Evolutionary conservation across 495 filamentous ascomycete species (phyloP).

Genomic region (Halenospora varia): DNA sequence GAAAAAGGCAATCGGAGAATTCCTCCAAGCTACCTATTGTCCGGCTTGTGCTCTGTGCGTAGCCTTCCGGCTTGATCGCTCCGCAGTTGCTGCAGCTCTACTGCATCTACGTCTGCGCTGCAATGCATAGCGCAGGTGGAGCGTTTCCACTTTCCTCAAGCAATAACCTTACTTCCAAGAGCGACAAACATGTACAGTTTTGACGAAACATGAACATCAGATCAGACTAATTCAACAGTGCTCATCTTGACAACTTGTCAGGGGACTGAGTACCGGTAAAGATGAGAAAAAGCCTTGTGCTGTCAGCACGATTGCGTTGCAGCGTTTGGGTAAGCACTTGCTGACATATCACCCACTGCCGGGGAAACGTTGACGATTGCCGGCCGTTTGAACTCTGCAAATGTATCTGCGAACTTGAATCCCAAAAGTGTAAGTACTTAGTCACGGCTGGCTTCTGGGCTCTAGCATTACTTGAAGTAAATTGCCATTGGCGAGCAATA

Average conservation of each 20-base stretch:
- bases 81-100: conserved; percentile 6
- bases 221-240: not conserved
- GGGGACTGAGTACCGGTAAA: too few relatives aligned
- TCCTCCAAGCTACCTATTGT: conserved; percentile 9
- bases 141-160: conserved; percentile 1
- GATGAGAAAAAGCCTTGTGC: not conserved
- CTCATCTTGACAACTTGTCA: not conserved
- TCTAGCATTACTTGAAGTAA: not conserved
- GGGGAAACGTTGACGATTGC: not conserved
- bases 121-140: conserved; percentile 9
- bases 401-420: too few relatives aligned
- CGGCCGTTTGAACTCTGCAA: not conserved
- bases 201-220: not conserved
- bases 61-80: conserved; percentile 16
- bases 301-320: not conserved
- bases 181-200: not conserved
- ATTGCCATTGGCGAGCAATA: not conserved
- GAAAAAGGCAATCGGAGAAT: conserved; percentile 10
- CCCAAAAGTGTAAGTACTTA: not conserved
- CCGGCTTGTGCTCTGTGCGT: conserved; percentile 18
- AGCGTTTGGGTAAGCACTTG: not conserved
- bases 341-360: not conserved
- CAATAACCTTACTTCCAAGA: not conserved
- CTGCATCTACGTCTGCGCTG: conserved; percentile 8
- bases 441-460: not conserved